These are phyloP conservation scores for Ceratobasidium sp. DNA, from an alignment of 1,284 basidiomycete species.

Conservation along the genomic window DNA sequence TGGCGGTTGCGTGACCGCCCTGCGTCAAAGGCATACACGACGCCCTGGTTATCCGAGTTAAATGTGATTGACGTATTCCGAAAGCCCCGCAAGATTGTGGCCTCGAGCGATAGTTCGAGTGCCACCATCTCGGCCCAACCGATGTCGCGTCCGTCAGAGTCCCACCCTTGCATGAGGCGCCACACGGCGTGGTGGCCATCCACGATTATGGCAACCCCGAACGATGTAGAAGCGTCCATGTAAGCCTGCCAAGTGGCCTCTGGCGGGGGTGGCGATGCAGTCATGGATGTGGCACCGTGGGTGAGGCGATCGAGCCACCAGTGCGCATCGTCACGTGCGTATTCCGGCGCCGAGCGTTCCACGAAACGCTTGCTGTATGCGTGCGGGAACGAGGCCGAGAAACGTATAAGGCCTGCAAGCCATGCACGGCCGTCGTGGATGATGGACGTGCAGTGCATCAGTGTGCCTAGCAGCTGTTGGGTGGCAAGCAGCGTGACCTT, in stretches of 20 bases:
- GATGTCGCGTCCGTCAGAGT: constrained; percentile 39
- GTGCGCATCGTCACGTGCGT: neutral
- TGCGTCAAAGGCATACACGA: constrained; percentile 59
- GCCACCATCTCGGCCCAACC: constrained; percentile 55
- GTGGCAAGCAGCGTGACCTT: neutral
- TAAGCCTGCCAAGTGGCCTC: neutral
- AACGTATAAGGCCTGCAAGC: neutral
- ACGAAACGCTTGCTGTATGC: neutral
- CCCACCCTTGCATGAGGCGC: constrained; percentile 31
- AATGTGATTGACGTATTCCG: constrained; percentile 53
- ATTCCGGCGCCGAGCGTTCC: neutral
- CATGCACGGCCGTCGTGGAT: constrained; percentile 7
- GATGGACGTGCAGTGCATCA: constrained; percentile 35
- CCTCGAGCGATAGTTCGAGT: constrained; percentile 56
- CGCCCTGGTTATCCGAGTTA: constrained; percentile 61
- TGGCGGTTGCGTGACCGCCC: constrained; percentile 57
- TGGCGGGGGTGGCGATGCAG: neutral
- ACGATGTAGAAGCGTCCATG: constrained; percentile 20
- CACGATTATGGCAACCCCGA: constrained; percentile 25
- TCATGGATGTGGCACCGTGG: neutral
- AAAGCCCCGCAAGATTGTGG: constrained; percentile 42
- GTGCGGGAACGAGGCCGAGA: constrained; percentile 10
- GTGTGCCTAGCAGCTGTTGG: constrained; percentile 20
- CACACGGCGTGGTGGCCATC: constrained; percentile 5
- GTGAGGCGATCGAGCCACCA: neutral